A percentile compares a stretch with the other conserved stretches of the same genome.
phyloP scores from a whole-genome alignment of 1,284 basidiomycete species.

The Trichosporon sp. region DNA sequence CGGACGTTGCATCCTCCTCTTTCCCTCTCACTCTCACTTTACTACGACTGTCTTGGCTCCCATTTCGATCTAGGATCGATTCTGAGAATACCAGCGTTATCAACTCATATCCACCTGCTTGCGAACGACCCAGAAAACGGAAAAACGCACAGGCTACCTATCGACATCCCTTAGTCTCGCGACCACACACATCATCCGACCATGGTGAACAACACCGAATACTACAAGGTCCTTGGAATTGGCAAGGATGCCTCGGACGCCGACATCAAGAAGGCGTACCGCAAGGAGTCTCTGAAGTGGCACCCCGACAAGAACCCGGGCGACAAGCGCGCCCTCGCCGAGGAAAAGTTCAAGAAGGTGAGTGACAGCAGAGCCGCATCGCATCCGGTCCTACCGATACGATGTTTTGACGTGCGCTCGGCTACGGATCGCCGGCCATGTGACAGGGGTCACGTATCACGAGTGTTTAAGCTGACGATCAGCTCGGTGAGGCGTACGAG shows the following conservation, averaged over 20 bases:
- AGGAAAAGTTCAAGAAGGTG: constrained; percentile 89
- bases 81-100: neutral
- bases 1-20: neutral
- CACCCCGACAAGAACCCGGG: constrained; percentile 74
- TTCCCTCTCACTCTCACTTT: neutral
- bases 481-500: constrained; percentile 95
- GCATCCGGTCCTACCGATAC: neutral
- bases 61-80: neutral
- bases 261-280: constrained; percentile 63
- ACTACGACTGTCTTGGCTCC: neutral
- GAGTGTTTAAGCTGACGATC: neutral
- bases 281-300: constrained; percentile 73
- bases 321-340: constrained; percentile 61
- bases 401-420: neutral
- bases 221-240: constrained; percentile 58
- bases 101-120: neutral
- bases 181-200: constrained; percentile 1
- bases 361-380: constrained; percentile 18
- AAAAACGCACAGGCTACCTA: neutral
- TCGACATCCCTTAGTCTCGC: neutral
- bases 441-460: neutral
- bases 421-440: neutral
- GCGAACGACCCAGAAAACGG: neutral
- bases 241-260: constrained; percentile 68
- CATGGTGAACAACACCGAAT: constrained; percentile 45